These are phyloP conservation scores for Cetraspora pellucida DNA, from an alignment of 192 early-diverging fungal species.

Conservation along the genomic window DNA sequence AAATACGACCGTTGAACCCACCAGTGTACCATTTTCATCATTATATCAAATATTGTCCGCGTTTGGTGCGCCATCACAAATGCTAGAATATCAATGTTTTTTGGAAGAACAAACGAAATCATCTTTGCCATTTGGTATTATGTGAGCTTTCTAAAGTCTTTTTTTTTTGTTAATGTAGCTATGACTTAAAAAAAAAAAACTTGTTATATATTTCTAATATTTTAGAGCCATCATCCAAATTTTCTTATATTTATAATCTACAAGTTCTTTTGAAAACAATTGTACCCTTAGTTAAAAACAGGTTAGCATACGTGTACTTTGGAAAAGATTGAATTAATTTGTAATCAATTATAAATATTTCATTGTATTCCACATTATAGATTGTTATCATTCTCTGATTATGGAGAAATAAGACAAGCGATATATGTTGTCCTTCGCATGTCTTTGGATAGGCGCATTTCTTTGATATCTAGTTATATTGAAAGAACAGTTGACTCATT, in stretches of 20 bases:
- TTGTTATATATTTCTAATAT: no score
- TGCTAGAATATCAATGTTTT: neutral
- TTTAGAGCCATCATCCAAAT: neutral
- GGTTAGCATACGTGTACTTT: neutral
- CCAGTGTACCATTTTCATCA: neutral
- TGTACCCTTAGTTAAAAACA: neutral
- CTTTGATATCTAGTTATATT: neutral
- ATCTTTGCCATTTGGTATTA: neutral
- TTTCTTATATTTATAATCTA: neutral
- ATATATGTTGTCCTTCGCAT: slow-evolving; percentile 19
- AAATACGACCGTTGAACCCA: no score
- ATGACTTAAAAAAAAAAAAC: no score
- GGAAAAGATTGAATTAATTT: neutral
- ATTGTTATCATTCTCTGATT: neutral
- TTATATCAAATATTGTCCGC: neutral
- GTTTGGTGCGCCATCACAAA: neutral
- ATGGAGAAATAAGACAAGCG: slow-evolving; percentile 16
- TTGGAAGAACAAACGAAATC: neutral
- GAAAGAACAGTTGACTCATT: neutral
- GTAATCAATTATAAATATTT: neutral
- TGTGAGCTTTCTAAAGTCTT: no score
- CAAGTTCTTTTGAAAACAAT: neutral
- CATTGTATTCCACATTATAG: neutral
- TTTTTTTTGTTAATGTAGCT: no score
- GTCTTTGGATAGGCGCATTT: slow-evolving; percentile 4